Base-by-base conservation (phyloP, 2,329 filamentous ascomycete genomes). In the Paecilomyces niveus region DNA sequence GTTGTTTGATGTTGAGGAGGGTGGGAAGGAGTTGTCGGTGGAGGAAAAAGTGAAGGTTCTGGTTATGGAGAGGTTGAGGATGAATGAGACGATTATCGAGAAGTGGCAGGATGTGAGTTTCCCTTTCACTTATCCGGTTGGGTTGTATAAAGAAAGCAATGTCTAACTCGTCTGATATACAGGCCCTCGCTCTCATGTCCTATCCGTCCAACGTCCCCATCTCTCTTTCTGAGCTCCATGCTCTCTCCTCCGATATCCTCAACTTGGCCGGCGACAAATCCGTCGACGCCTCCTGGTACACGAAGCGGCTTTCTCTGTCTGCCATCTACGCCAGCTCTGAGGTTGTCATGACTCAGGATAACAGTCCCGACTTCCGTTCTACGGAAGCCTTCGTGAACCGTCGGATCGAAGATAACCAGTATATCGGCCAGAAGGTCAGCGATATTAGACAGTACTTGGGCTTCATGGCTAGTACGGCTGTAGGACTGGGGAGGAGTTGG, bases 341-440 rank as follows among this genome's bases (percentile, higher is more conserved):
- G 76, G 79, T 97, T 4, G 96, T 92, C 76, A 97, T 97, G 92
- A 97, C 92, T 22, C 92, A 89, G 59, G 94, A 97, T 74, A 81
- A 79, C 60, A 92, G 88, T 3, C 77, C 82, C 0, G 85, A 84
- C n/a, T 94, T 89, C 67, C 72, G 70, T 9, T 89, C 92, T 62
- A 97, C 94, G 3, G 86, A 87, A 63, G 81, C 84, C 9, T 99
- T 97, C 71, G 77, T 97, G 56, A 83, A 87, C 57, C 82, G 91
- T 51, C 83, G 93, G 61, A 76, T 96, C 58, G 81, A 85, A 59
- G 92, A 95, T 76, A 78, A 84, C 32, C 80, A 83, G 64, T 82
- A 78, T 3, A 64, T 92, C 3, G 86, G 88, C 3, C 80, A 81
- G 22, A 81, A 85, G 10, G 68, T 90, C 22, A 81, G 84, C 11